Evolutionary conservation across 768 basidiomycete genomes (phyloP), one percentile per base, ranked within the genome.

Genomic region (Tylopilus sp.): DNA sequence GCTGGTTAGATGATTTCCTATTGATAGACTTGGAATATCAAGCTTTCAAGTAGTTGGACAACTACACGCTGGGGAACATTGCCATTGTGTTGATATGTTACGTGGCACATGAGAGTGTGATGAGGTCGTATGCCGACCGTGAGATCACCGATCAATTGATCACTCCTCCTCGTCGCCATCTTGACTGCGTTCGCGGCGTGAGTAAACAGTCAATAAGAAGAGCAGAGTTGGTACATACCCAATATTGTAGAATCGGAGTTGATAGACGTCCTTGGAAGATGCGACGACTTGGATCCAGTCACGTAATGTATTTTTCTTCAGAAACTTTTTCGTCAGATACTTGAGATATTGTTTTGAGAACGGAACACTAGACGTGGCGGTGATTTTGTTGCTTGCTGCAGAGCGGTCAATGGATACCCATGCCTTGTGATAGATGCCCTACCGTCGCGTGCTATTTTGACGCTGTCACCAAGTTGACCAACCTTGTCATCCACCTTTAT

Each of bases 241-340:
- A 56, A 93, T 89, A 71, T 92, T 93, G 79, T 90, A 95, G 88
- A 95, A 96, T 62, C 87, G 83, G 60, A 99, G 86, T 67, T 94
- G 86, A 76, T 98, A 99, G 64, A 80, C 83, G 71, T 97, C 92
- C 78, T 98, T 97, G 49, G 85, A 81, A 28, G 92, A 86, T 37
- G 97, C 92, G 61, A 98, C 92, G 61, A 99, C 96, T 51, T 93
- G 94, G 71, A 98, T 92, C 90, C 93, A 98, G 76, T 98, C 95
- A 61, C 94, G 87, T 64, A 97, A 81, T 41, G 80, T 76, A 77
- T 95, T 94, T 84, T 97, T 97, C 84, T 98, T 98, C 75, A 98
- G 81, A 82, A 92, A 95, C 79, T 96, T 96, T 83, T 98, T 98
- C 58, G 96, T 98, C 56, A 98, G 80, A 77, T 98, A 99, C 76